These are phyloP conservation scores for Litsea cubeba DNA, from an alignment of 164 flowering plant genomes.

Conservation along the genomic window DNA sequence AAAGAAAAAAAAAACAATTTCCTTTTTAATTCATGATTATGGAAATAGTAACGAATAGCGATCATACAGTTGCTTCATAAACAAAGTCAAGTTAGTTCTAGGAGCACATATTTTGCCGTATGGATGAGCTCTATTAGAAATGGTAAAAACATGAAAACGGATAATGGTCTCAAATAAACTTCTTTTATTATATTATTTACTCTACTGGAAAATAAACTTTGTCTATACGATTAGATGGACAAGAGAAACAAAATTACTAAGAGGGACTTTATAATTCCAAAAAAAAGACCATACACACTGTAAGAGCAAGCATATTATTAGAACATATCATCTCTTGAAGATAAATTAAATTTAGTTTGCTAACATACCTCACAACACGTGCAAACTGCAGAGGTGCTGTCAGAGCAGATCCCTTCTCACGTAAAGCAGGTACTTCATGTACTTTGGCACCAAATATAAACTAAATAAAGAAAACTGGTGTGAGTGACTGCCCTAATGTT, in stretches of 20 bases:
- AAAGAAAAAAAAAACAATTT: too few relatives aligned
- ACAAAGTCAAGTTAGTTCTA: too few relatives aligned
- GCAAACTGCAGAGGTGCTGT: conserved; percentile 48
- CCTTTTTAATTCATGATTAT: too few relatives aligned
- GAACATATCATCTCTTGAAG: neutral
- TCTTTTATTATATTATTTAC: too few relatives aligned
- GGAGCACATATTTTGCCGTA: too few relatives aligned
- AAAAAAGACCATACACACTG: too few relatives aligned
- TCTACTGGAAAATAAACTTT: neutral
- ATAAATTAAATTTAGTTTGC: neutral
- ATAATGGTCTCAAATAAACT: too few relatives aligned
- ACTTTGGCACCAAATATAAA: conserved; percentile 55
- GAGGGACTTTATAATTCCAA: neutral
- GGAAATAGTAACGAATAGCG: too few relatives aligned
- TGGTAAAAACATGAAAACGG: too few relatives aligned
- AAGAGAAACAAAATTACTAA: neutral
- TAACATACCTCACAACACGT: conserved; percentile 41
- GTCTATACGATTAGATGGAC: neutral
- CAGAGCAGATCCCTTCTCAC: conserved; percentile 27
- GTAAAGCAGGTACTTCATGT: conserved; percentile 45
- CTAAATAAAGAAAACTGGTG: conserved; percentile 19
- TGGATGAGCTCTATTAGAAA: too few relatives aligned
- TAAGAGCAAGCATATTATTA: neutral
- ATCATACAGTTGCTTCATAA: too few relatives aligned
- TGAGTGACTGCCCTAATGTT: neutral